Base-by-base conservation (phyloP, 164 flowering plant genomes). In the Chimonanthus praecox region DNA sequence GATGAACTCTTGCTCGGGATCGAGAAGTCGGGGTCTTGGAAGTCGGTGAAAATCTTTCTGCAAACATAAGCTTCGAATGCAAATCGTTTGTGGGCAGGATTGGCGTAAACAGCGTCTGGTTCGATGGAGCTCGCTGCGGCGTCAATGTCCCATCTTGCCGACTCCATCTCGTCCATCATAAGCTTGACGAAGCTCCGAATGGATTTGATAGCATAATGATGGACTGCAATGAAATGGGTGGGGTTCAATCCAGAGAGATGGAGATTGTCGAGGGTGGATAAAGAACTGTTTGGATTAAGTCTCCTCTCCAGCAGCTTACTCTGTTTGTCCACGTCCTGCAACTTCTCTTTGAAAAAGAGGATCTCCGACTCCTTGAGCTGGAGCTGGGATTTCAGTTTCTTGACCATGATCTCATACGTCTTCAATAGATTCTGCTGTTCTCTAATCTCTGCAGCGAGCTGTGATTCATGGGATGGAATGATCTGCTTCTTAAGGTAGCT, bases 391-490 rank as follows among this genome's bases (percentile, higher is more conserved):
- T 89, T 85, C 54, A 91, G 70, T 51, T 88, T 87, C 86, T 83
- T 90, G 73, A 81, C 74, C 15, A 89, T 86, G 78, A 94, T 87
- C 77, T 88, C 92, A 69, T 88, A 91, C 2, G 88, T 90, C 84
- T 80, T 89, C 82, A 91, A 83, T 6, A 91, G 71, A 69, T 87
- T 79, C 84, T 89, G 88, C 71, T 92, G 97, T 68, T 94, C 99
- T 71, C 90, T 92, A 82, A 91, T 82, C 78, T 94, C 97, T 0
- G 97, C 89, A 1, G 87, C 83, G 81, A 92, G 80, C 7, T 81
- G 65, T 3, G 94, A 84, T 6, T 87, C 91, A 49, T 89, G 92
- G 6, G 97, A 94, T 2, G 94, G 88, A 15, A 85, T 77, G 77
- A 90, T 88, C 71, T 86, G 85, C 72, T 85, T 88, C 84, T 81